phyloP scores from a whole-genome alignment of 2,329 filamentous ascomycete genomes.

The Diaporthe humulicola region DNA sequence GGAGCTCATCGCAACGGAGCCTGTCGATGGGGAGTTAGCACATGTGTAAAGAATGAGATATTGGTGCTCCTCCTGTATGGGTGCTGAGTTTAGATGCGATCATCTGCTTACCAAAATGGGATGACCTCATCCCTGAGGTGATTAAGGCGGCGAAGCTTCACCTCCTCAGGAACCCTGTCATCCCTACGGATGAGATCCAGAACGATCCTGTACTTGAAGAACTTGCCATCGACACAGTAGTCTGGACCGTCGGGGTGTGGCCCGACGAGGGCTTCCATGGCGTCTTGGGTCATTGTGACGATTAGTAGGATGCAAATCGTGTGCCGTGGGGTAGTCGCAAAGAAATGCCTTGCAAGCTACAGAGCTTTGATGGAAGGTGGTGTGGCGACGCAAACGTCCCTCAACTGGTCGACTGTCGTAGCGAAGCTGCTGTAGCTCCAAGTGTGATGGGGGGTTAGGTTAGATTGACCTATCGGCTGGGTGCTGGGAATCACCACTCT shows the following conservation, averaged over 20 bases:
- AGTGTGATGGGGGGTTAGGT: background rate
- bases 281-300: too few species aligned
- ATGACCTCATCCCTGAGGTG: background rate
- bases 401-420: too few species aligned
- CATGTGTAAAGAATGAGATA: too few species aligned
- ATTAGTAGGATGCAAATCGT: too few species aligned
- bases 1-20: background rate
- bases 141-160: background rate
- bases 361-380: too few species aligned
- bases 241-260: background rate
- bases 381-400: too few species aligned
- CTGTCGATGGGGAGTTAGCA: background rate
- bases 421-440: too few species aligned
- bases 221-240: background rate
- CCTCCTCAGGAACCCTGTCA: background rate
- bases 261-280: background rate
- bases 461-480: background rate
- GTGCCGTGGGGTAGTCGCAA: too few species aligned
- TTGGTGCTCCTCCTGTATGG: too few species aligned
- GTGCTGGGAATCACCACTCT: background rate
- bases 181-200: background rate
- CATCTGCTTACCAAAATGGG: background rate
- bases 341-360: too few species aligned
- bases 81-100: too few species aligned
- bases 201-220: fast-evolving